These are phyloP conservation scores for Discostella pseudostelligera DNA, from an alignment of 108 stramenopile species.

Conservation along the genomic window DNA sequence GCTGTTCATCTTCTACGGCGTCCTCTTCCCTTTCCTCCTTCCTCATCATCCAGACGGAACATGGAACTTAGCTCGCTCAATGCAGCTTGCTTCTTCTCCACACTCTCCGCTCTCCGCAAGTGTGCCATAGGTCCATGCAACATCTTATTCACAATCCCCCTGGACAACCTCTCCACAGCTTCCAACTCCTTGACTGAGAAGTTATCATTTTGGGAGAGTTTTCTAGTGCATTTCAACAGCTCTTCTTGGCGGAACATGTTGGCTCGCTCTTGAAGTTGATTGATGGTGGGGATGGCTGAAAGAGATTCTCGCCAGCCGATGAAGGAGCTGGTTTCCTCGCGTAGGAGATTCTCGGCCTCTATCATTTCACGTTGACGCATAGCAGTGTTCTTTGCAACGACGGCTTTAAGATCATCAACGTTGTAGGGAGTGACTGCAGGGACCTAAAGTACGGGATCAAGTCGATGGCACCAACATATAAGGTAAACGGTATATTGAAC, in stretches of 20 bases:
- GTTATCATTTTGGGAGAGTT: conserved; percentile 81
- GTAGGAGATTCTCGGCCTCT: conserved; percentile 91
- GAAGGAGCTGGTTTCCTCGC: conserved; percentile 88
- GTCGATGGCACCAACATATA: too few species aligned
- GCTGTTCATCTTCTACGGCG: conserved; percentile 37
- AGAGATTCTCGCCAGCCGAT: conserved; percentile 92
- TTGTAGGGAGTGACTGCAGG: conserved; percentile 89
- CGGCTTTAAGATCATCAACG: conserved; percentile 97
- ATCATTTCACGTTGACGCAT: conserved; percentile 97
- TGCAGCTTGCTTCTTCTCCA: conserved; percentile 83
- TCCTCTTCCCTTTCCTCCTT: conserved; percentile 34
- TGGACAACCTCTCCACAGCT: conserved; percentile 91
- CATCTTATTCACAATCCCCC: conserved; percentile 97
- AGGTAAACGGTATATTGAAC: too few species aligned
- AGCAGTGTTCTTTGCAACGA: conserved; percentile 96
- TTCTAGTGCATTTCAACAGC: conserved; percentile 84
- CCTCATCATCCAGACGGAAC: conserved; percentile 90
- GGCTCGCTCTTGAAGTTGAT: conserved; percentile 93
- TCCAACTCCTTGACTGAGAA: conserved; percentile 91
- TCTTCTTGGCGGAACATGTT: conserved; percentile 92
- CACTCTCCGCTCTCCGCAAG: conserved; percentile 84
- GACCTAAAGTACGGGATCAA: conserved; percentile 47
- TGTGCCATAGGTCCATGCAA: conserved; percentile 97
- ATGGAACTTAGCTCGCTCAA: conserved; percentile 90
- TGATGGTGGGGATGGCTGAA: conserved; percentile 94